Conservation (phyloP, 1,284 basidiomycete species). For the Irpex sp. region DNA sequence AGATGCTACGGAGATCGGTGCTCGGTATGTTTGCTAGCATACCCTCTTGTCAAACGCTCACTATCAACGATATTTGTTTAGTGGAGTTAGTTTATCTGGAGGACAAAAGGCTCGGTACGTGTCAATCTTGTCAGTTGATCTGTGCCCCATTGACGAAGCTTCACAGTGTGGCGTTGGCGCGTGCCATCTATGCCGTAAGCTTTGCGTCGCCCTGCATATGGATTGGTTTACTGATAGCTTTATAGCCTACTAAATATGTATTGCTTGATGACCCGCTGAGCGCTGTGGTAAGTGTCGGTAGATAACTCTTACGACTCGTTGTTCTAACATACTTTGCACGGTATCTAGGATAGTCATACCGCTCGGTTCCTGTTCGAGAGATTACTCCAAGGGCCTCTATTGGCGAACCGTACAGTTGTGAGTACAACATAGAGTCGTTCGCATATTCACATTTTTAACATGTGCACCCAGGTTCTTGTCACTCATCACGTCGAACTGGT, state of each 20-base stretch:
- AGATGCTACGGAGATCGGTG: slow-evolving; percentile 33
- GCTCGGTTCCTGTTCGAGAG: slow-evolving; percentile 65
- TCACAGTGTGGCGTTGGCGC: slow-evolving; percentile 53
- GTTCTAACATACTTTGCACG: not conserved
- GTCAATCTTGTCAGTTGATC: not conserved
- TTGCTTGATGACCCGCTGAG: slow-evolving; percentile 72
- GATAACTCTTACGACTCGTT: not conserved
- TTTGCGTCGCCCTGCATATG: too few relatives aligned
- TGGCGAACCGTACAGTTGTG: slow-evolving; percentile 68
- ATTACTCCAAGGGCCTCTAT: slow-evolving; percentile 59
- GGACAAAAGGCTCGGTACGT: slow-evolving; percentile 61
- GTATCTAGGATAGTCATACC: slow-evolving; percentile 66
- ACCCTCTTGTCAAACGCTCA: not conserved
- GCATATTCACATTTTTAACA: slow-evolving; percentile 3
- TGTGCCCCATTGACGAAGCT: not conserved
- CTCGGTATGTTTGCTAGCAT: slow-evolving; percentile 22
- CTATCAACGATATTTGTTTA: slow-evolving; percentile 2
- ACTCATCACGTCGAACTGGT: slow-evolving; percentile 78
- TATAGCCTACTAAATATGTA: slow-evolving; percentile 51
- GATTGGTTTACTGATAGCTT: not conserved
- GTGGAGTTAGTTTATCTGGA: slow-evolving; percentile 59
- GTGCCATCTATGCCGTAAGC: slow-evolving; percentile 59
- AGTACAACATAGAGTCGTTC: slow-evolving; percentile 16
- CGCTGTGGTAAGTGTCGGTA: slow-evolving; percentile 50
- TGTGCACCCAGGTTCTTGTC: slow-evolving; percentile 47